Percentiles rank a stretch among this genome's conserved stretches.
phyloP scores from a whole-genome alignment of 1,139 yeast genomes.

The Saccharomycopsis hybrid region DNA sequence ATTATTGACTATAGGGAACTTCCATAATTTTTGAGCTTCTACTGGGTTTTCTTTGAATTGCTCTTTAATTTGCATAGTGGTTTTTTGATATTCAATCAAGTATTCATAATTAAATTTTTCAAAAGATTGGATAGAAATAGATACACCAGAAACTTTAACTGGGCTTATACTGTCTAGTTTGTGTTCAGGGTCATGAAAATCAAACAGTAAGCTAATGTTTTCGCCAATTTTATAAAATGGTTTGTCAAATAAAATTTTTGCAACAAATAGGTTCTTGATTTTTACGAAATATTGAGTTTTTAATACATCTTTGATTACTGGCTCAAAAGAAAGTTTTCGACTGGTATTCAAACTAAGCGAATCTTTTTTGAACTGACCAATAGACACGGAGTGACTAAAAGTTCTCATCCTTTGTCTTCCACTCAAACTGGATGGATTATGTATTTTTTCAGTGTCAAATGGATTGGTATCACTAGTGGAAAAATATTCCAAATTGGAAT shows the following conservation, averaged over 20 bases:
- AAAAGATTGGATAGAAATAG: constrained; percentile 24
- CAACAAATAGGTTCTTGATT: constrained; percentile 29
- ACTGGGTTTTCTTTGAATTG: constrained; percentile 14
- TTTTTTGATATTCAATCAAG: constrained; percentile 9
- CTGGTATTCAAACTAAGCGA: background rate
- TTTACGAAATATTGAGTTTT: constrained; percentile 32
- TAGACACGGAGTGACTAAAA: background rate
- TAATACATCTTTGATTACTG: constrained; percentile 13
- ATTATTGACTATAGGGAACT: constrained; percentile 7
- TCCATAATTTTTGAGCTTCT: constrained; percentile 18
- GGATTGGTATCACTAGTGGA: background rate
- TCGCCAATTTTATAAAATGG: constrained; percentile 47
- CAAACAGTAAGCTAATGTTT: constrained; percentile 37
- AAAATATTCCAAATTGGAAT: too few species aligned
- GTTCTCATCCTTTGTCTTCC: background rate
- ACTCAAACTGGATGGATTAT: background rate
- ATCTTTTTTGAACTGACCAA: background rate
- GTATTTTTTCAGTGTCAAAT: too few species aligned
- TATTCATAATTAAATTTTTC: constrained; percentile 13
- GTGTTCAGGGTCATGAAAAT: constrained; percentile 22
- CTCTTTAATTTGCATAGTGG: constrained; percentile 7
- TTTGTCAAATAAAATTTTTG: constrained; percentile 32
- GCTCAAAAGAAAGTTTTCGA: background rate
- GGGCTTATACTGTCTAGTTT: too few species aligned
- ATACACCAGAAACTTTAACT: constrained; percentile 27